Evolutionary conservation across 768 basidiomycete species (phyloP).

Genomic region (Neoboletus brunneissimus): DNA sequence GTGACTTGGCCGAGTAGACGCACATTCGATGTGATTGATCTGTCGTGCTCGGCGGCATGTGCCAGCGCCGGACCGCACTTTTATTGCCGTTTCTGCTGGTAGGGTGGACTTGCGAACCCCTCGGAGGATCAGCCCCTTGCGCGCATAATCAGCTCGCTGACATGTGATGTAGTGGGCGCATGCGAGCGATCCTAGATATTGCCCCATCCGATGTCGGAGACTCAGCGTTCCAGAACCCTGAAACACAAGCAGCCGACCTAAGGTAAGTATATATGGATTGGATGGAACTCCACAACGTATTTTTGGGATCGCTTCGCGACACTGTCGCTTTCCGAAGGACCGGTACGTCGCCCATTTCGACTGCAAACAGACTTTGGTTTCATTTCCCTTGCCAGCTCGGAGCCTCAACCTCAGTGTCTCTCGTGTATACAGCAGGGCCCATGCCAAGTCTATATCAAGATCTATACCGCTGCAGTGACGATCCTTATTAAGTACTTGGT

Average conservation of each 20-base stretch:
- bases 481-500: not conserved
- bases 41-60: not conserved
- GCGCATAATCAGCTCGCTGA: not conserved
- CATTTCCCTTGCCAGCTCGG: too few species aligned
- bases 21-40: not conserved
- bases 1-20: not conserved
- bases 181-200: not conserved
- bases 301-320: too few species aligned
- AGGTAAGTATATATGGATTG: not conserved
- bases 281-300: not conserved
- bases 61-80: not conserved
- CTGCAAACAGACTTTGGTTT: not conserved
- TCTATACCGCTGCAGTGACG: not conserved
- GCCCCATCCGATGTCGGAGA: not conserved
- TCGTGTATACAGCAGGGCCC: not conserved
- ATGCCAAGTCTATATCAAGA: not conserved
- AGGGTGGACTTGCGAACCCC: not conserved
- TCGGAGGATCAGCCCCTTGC: not conserved
- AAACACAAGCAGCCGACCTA: not conserved
- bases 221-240: not conserved
- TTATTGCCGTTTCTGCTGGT: not conserved
- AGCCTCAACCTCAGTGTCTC: not conserved
- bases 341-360: not conserved
- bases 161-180: not conserved
- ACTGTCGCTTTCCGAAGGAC: not conserved